A percentile compares a stretch with the other conserved stretches of the same genome.
Evolutionary conservation across 768 basidiomycete genomes (phyloP).

Genomic region (Psilocybe subaeruginosa): DNA sequence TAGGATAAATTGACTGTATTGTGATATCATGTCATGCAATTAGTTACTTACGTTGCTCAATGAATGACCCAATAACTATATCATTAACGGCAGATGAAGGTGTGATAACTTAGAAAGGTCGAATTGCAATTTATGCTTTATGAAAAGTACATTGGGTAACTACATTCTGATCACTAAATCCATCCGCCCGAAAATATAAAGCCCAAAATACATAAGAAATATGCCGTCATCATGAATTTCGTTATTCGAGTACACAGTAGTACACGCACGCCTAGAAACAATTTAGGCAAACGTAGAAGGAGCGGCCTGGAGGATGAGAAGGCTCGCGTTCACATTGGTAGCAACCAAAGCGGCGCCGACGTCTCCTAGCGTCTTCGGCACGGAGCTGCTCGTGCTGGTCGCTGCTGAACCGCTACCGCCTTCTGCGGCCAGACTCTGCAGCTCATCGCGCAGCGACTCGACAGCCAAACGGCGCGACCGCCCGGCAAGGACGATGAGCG

Average conservation of each 20-base stretch:
- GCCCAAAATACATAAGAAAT: not conserved
- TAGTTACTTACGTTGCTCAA: not conserved
- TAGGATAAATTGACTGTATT: not conserved
- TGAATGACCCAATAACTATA: not conserved
- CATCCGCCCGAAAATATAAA: not conserved
- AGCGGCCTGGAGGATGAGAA: constrained; percentile 60
- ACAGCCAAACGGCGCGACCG: constrained; percentile 73
- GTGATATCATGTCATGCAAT: not conserved
- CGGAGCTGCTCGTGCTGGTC: constrained; percentile 45
- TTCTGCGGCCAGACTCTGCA: constrained; percentile 49
- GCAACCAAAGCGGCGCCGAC: constrained; percentile 72
- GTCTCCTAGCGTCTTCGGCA: constrained; percentile 77
- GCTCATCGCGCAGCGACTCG: constrained; percentile 61
- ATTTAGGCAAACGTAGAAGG: constrained; percentile 5
- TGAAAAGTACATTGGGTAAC: not conserved
- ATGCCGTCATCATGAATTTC: not conserved
- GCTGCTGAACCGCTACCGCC: constrained; percentile 21
- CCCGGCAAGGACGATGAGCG: constrained; percentile 68
- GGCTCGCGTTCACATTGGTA: constrained; percentile 47
- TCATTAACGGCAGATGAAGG: not conserved
- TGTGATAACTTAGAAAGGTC: not conserved
- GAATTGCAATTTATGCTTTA: not conserved
- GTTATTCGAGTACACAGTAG: too few species aligned
- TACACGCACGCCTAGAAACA: not conserved
- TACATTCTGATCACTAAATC: not conserved